phyloP scores from a whole-genome alignment of 257 asterid genomes.

The Striga asiatica region DNA sequence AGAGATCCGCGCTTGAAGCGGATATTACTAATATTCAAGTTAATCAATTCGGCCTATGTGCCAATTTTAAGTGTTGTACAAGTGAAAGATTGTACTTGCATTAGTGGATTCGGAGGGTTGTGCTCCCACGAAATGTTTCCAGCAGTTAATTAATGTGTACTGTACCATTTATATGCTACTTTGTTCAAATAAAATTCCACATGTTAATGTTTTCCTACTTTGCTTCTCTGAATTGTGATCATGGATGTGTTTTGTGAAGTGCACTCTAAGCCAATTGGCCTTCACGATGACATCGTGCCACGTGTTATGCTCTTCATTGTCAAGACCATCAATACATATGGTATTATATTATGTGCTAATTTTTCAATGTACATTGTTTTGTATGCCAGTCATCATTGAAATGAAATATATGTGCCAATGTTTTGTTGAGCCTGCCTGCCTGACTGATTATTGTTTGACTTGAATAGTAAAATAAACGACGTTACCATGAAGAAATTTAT shows the following conservation, averaged over 20 bases:
- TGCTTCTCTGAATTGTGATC: no score
- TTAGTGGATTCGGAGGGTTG: background rate
- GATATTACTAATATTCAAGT: no score
- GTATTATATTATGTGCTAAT: no score
- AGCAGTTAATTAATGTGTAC: background rate
- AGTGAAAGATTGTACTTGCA: background rate
- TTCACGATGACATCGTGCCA: constrained; percentile 18
- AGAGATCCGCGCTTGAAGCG: no score
- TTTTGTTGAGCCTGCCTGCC: no score
- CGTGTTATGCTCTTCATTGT: constrained; percentile 28
- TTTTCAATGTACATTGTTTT: no score
- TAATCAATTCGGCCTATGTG: background rate
- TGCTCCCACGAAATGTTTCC: background rate
- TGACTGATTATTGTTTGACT: no score
- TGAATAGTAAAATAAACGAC: no score
- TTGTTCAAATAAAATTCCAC: background rate
- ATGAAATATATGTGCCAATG: no score
- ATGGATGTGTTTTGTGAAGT: constrained; percentile 13
- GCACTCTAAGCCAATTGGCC: constrained; percentile 23
- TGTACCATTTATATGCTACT: background rate
- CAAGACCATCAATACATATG: constrained; percentile 24
- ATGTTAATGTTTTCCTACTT: no score
- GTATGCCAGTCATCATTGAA: no score
- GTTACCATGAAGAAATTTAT: no score
- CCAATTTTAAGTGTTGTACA: background rate